Evolutionary conservation across 1,139 yeast species (phyloP).

Genomic region (Diutina siamensis): DNA sequence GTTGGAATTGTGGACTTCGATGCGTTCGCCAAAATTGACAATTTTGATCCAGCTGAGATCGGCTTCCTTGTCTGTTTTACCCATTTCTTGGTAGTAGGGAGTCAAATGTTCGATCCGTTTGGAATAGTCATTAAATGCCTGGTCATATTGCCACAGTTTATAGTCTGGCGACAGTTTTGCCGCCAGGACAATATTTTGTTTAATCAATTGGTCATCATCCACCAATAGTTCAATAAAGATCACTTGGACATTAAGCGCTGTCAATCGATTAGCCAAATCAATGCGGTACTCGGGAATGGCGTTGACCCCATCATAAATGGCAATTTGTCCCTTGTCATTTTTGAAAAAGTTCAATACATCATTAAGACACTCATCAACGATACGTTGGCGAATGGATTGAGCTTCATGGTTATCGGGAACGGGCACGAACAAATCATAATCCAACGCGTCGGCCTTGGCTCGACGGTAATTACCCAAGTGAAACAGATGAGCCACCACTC

Average conservation of each 20-base stretch:
- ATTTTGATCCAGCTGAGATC: constrained; percentile 66
- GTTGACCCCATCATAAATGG: constrained; percentile 92
- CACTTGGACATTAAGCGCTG: constrained; percentile 53
- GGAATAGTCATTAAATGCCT: constrained; percentile 51
- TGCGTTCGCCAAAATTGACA: constrained; percentile 81
- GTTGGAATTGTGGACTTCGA: constrained; percentile 70
- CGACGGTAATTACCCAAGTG: constrained; percentile 91
- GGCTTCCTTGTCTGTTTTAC: constrained; percentile 31
- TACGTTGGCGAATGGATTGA: constrained; percentile 41
- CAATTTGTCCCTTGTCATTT: constrained; percentile 79
- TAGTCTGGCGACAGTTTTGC: constrained; percentile 89
- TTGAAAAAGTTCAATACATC: constrained; percentile 67
- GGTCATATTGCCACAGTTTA: constrained; percentile 52
- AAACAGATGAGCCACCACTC: constrained; percentile 84
- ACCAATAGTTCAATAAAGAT: constrained; percentile 82
- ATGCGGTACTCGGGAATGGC: constrained; percentile 62
- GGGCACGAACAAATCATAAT: constrained; percentile 63
- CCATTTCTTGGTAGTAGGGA: constrained; percentile 43
- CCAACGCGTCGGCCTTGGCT: constrained; percentile 42
- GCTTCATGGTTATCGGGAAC: constrained; percentile 46
- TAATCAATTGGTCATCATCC: constrained; percentile 59
- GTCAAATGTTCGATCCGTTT: constrained; percentile 40
- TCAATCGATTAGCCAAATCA: constrained; percentile 43
- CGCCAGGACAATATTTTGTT: constrained; percentile 65
- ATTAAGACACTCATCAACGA: constrained; percentile 51